Evolutionary conservation across 768 basidiomycete genomes (phyloP).

Genomic region (Cubamyces sp.): DNA sequence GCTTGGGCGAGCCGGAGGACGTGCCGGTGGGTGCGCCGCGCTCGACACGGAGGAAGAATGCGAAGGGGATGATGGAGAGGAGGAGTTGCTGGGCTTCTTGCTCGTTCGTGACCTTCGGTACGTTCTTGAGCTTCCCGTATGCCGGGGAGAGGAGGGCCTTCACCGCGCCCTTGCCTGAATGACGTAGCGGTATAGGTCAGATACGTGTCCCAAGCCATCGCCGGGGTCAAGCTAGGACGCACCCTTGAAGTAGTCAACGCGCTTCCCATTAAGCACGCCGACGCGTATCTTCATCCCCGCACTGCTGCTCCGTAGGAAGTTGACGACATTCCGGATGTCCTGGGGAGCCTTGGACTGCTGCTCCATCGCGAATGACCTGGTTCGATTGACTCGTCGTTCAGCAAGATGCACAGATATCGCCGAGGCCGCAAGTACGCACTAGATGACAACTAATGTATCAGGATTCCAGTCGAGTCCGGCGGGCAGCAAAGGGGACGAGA

Average conservation of each 20-base stretch:
- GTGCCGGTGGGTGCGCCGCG: slow-evolving; percentile 67
- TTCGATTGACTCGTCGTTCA: background rate
- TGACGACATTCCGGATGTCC: slow-evolving; percentile 79
- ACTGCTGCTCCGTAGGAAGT: slow-evolving; percentile 85
- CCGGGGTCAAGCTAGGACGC: slow-evolving; percentile 24
- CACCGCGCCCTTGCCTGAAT: slow-evolving; percentile 85
- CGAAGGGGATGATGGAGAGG: slow-evolving; percentile 71
- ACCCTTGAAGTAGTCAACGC: slow-evolving; percentile 99
- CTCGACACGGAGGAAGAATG: slow-evolving; percentile 93
- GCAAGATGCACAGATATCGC: background rate
- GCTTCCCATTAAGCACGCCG: slow-evolving; percentile 92
- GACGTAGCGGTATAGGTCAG: background rate
- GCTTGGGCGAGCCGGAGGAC: slow-evolving; percentile 76
- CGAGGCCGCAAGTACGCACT: slow-evolving; percentile 1
- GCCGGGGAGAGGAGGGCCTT: slow-evolving; percentile 92
- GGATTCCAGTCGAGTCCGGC: slow-evolving; percentile 9
- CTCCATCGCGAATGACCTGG: slow-evolving; percentile 46
- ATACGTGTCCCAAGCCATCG: slow-evolving; percentile 5
- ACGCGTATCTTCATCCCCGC: slow-evolving; percentile 87
- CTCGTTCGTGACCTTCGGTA: slow-evolving; percentile 74
- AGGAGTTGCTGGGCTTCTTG: slow-evolving; percentile 73
- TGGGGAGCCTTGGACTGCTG: slow-evolving; percentile 81
- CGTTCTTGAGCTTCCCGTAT: slow-evolving; percentile 86
- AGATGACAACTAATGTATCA: slow-evolving; percentile 3
- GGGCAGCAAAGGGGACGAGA: slow-evolving; percentile 7